Evolutionary conservation across 1,284 basidiomycete genomes (phyloP), one percentile per base, ranked within the genome.

Genomic region (Wolfiporia cocos): DNA sequence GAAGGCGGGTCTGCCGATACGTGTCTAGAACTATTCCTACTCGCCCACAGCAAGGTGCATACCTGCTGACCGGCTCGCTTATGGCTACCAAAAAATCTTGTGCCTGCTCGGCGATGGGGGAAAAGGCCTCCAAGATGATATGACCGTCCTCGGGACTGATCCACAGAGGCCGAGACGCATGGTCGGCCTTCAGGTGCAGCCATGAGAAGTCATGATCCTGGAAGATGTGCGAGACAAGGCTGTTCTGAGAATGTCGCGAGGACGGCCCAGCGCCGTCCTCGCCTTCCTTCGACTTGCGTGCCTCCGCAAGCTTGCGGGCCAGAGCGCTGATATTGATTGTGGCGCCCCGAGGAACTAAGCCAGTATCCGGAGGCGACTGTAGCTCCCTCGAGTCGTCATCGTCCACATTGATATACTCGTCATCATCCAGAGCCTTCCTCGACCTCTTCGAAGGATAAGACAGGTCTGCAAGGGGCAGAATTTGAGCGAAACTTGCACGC

Each of bases 51-150:
- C 37, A 35, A 47, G 39, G 43, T 49, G 65, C 86, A 66, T 65
- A 93, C 92, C 96, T 86, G 72, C 94, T 98, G 59, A 99, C 93
- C 51, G 96, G 96, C 69, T 99, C 96, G 55, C 93, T 92, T 41
- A 99, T 98, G 37, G 96, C 95, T 43, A 96, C 91, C 31, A 99
- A 73, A 57, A 99, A 99, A 63, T 99, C 96, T 65, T 99, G 95
- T 3, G 96, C 96, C 65, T 97, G 93, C 56, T 95, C 91, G 21
- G 96, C 95, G 47, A 99, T 92, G 1, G 95, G 90, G 22, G 91
- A 92, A 61, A 97, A 98, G 0, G 91, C 91, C 64, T 97, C 94
- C 26, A 98, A 77, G 47, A 96, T 97, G 57, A 97, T 96, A 56
- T 93, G 87, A 0, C 92, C 90, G 54, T 89, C 83, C 52, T 92